A percentile compares a stretch with the other conserved stretches of the same genome.
Evolutionary conservation across 371 early-diverging fungal species (phyloP).

Genomic region (Parasitella parasitica): DNA sequence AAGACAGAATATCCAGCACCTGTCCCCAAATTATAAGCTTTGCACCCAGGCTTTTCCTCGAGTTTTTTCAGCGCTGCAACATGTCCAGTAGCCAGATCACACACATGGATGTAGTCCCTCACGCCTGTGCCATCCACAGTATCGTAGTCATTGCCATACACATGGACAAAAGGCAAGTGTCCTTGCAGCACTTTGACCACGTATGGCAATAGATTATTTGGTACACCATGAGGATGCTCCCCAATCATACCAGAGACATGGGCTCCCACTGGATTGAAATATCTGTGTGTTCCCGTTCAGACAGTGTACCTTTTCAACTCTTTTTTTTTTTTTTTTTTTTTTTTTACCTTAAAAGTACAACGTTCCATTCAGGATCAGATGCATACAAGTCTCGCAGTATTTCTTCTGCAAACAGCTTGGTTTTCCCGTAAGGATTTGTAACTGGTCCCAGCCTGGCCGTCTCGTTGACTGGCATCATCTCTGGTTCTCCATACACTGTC

Average conservation of each 20-base stretch:
- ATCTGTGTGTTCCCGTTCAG: constrained; percentile 41
- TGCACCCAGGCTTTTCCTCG: constrained; percentile 54
- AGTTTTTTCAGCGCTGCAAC: constrained; percentile 74
- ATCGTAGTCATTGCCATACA: constrained; percentile 83
- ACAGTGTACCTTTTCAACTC: background rate
- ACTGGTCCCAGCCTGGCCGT: constrained; percentile 60
- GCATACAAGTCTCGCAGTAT: constrained; percentile 70
- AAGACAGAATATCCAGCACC: constrained; percentile 86
- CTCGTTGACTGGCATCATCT: constrained; percentile 61
- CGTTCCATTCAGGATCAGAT: constrained; percentile 62
- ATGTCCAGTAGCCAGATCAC: constrained; percentile 86
- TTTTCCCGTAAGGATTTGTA: constrained; percentile 86
- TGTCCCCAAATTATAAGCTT: constrained; percentile 84
- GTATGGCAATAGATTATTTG: constrained; percentile 90
- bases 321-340: too few species aligned
- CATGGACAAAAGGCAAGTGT: constrained; percentile 66
- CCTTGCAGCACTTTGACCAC: constrained; percentile 82
- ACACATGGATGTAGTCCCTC: constrained; percentile 90
- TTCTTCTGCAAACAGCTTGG: constrained; percentile 82
- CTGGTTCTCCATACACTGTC: constrained; percentile 74
- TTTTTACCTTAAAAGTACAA: constrained; percentile 63
- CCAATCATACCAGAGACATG: constrained; percentile 86
- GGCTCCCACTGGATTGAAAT: constrained; percentile 93
- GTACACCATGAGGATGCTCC: constrained; percentile 82
- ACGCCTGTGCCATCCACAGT: constrained; percentile 93